Evolutionary conservation across 1,139 yeast species (phyloP).

Genomic region (Kodamaea fungicola): DNA sequence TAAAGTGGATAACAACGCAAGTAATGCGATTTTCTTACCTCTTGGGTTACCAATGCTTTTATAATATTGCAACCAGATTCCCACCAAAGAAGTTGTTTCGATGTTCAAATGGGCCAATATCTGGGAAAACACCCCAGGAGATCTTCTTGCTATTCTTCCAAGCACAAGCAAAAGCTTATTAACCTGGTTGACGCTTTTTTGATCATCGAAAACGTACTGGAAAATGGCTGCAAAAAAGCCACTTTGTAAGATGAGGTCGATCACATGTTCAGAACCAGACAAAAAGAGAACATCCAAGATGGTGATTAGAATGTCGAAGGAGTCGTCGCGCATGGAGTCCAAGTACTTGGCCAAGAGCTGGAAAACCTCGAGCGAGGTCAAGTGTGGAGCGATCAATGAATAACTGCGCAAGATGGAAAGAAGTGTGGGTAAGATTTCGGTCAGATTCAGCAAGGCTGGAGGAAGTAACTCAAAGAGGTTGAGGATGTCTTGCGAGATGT

Average conservation of each 20-base stretch:
- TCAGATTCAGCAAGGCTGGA: slow-evolving; percentile 54
- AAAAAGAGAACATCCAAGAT: slow-evolving; percentile 55
- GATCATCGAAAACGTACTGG: slow-evolving; percentile 45
- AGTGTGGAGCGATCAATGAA: slow-evolving; percentile 51
- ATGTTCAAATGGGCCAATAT: slow-evolving; percentile 30
- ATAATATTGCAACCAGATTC: slow-evolving; percentile 33
- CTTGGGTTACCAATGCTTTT: slow-evolving; percentile 65
- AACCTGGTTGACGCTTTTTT: slow-evolving; percentile 44
- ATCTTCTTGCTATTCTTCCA: slow-evolving; percentile 50
- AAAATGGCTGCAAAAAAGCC: slow-evolving; percentile 47
- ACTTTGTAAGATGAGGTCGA: slow-evolving; percentile 39
- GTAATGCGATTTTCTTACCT: slow-evolving; percentile 56
- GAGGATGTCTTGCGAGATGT: slow-evolving; percentile 31
- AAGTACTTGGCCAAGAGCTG: slow-evolving; percentile 54
- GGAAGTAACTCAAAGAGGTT: slow-evolving; percentile 45
- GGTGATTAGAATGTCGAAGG: slow-evolving; percentile 55
- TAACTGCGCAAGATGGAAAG: slow-evolving; percentile 73
- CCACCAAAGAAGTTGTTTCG: slow-evolving; percentile 23
- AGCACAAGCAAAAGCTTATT: slow-evolving; percentile 52
- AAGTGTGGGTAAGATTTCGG: slow-evolving; percentile 73
- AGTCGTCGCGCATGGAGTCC: slow-evolving; percentile 65
- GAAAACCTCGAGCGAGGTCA: slow-evolving; percentile 41
- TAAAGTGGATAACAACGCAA: slow-evolving; percentile 31
- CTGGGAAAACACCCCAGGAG: slow-evolving; percentile 42
- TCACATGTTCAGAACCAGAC: slow-evolving; percentile 23